Evolutionary conservation across 2,329 filamentous ascomycete species (phyloP).

Genomic region (Pseudogymnoascus sp.): DNA sequence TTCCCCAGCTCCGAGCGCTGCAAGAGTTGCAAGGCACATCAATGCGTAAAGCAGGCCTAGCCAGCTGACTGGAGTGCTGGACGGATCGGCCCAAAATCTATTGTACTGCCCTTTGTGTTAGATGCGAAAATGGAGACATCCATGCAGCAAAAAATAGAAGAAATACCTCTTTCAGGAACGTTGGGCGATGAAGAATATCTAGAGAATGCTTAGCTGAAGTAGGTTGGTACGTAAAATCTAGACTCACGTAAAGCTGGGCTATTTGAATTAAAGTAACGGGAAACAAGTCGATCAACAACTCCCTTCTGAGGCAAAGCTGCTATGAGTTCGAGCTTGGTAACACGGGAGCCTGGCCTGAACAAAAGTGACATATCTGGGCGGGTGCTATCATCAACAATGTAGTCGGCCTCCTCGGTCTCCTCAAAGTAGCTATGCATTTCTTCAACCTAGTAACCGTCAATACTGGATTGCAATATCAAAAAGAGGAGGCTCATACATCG

Average conservation of each 20-base stretch:
- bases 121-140: neutral
- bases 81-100: conserved; percentile 41
- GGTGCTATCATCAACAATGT: conserved; percentile 26
- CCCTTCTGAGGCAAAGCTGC: conserved; percentile 39
- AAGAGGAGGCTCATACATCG: conserved; percentile 38
- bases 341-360: conserved; percentile 31
- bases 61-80: conserved; percentile 36
- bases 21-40: conserved; percentile 24
- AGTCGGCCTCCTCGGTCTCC: conserved; percentile 29
- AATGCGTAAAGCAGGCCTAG: conserved; percentile 39
- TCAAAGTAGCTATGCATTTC: conserved; percentile 50
- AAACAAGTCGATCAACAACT: conserved; percentile 43
- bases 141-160: conserved; percentile 10
- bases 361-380: conserved; percentile 31
- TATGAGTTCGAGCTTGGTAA: conserved; percentile 40
- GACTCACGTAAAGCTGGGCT: conserved; percentile 44
- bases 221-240: neutral
- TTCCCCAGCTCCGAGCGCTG: conserved; percentile 38
- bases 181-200: conserved; percentile 48
- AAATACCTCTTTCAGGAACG: conserved; percentile 39
- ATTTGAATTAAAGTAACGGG: conserved; percentile 45
- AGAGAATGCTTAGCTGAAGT: conserved; percentile 10
- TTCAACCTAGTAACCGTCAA: conserved; percentile 40
- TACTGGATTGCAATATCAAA: neutral
- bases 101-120: conserved; percentile 34